phyloP scores from a whole-genome alignment of 2,329 filamentous ascomycete genomes.

The Gyromitra esculenta region DNA sequence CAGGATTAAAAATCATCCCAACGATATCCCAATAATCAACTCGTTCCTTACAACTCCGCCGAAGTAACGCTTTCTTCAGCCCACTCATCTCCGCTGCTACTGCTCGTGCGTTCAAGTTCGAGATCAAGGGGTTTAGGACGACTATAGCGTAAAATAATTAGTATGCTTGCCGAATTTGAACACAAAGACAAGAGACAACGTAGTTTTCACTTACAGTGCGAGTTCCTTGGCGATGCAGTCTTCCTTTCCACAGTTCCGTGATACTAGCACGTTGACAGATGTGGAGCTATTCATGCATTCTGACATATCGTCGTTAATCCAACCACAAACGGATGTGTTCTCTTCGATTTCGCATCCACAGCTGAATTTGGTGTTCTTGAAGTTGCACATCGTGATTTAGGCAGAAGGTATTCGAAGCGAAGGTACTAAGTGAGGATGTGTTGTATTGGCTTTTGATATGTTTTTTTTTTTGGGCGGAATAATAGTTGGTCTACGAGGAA shows the following conservation, averaged over 20 bases:
- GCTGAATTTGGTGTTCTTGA: constrained; percentile 45
- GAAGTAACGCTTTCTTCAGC: constrained; percentile 29
- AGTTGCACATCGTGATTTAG: constrained; percentile 46
- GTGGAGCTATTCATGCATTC: constrained; percentile 46
- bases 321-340: constrained; percentile 47
- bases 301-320: constrained; percentile 49
- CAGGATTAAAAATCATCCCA: constrained; percentile 13
- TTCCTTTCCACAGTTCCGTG: constrained; percentile 38
- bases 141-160: constrained; percentile 29
- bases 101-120: constrained; percentile 30
- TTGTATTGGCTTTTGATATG: neutral
- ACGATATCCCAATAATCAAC: neutral
- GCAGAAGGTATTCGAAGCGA: neutral
- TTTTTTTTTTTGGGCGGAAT: neutral
- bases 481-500: constrained; percentile 20
- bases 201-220: constrained; percentile 26
- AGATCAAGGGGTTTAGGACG: constrained; percentile 27
- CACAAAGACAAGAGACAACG: neutral
- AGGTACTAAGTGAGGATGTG: neutral
- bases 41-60: constrained; percentile 20
- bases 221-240: constrained; percentile 34
- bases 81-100: constrained; percentile 41
- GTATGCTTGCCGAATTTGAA: neutral
- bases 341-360: constrained; percentile 47
- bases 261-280: constrained; percentile 41